Evolutionary conservation across 768 basidiomycete species (phyloP).

Genomic region (Termitomyces sp.): DNA sequence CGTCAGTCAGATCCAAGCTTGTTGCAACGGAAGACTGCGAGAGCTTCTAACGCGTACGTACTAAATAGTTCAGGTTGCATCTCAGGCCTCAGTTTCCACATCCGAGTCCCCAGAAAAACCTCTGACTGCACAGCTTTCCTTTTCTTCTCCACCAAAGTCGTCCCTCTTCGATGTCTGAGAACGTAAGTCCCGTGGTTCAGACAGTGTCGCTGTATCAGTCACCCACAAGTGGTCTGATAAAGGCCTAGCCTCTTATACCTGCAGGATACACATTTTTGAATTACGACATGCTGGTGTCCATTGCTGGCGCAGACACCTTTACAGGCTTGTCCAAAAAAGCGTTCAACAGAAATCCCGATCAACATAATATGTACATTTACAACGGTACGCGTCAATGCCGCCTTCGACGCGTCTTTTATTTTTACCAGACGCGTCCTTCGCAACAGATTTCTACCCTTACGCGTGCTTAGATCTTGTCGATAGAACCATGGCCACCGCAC

Average conservation of each 20-base stretch:
- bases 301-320: slow-evolving; percentile 20
- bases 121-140: background rate
- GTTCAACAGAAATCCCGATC: slow-evolving; percentile 25
- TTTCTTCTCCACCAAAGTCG: background rate
- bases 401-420: background rate
- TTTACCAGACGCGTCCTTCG: background rate
- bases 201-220: slow-evolving; percentile 8
- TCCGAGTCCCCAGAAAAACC: background rate
- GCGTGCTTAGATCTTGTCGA: slow-evolving; percentile 31
- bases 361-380: slow-evolving; percentile 28
- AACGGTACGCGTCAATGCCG: slow-evolving; percentile 19
- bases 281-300: slow-evolving; percentile 22
- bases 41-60: background rate
- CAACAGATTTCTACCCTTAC: slow-evolving; percentile 25
- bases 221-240: background rate
- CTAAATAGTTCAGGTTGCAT: background rate
- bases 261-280: slow-evolving; percentile 27
- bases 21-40: background rate
- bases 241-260: slow-evolving; percentile 16
- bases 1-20: background rate
- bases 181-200: slow-evolving; percentile 9
- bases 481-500: slow-evolving; percentile 19
- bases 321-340: slow-evolving; percentile 23
- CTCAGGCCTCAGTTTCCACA: background rate
- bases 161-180: slow-evolving; percentile 4